Conservation (phyloP, 345 rosid genomes). For the Sonneratia caseolaris region DNA sequence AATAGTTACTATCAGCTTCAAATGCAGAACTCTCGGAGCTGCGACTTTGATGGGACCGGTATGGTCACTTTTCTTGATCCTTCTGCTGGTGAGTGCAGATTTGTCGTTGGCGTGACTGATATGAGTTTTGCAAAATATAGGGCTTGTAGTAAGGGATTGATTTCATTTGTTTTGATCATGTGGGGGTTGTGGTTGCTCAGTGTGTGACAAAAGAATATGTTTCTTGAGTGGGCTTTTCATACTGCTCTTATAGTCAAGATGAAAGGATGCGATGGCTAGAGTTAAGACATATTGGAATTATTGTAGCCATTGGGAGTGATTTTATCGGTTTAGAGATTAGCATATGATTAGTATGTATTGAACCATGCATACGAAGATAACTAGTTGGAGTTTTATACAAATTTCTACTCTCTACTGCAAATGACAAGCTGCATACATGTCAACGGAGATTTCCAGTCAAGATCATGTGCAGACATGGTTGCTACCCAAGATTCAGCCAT, state of each 20-base stretch:
- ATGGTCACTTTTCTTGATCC: conserved; percentile 81
- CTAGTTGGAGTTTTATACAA: neutral
- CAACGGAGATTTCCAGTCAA: neutral
- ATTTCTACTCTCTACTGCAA: neutral
- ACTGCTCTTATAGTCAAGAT: conserved; percentile 21
- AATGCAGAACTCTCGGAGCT: conserved; percentile 70
- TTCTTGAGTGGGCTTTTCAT: conserved; percentile 19
- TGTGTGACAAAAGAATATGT: conserved; percentile 18
- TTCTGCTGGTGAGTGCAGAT: conserved; percentile 77
- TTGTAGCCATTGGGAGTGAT: neutral
- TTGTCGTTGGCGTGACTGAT: conserved; percentile 82
- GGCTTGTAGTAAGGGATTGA: conserved; percentile 19
- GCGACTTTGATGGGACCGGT: conserved; percentile 86
- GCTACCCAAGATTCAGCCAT: neutral
- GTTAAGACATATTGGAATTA: neutral
- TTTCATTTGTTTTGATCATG: conserved; percentile 23
- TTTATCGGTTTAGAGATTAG: neutral
- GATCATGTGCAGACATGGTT: neutral
- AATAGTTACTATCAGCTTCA: conserved; percentile 90
- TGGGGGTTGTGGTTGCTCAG: conserved; percentile 29
- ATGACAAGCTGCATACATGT: neutral
- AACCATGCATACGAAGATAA: neutral
- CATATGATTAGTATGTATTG: neutral
- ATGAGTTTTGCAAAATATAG: conserved; percentile 26
- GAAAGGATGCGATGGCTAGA: neutral